Conservation (phyloP, 176 grass and related monocot species). For the Oryza meridionalis region DNA sequence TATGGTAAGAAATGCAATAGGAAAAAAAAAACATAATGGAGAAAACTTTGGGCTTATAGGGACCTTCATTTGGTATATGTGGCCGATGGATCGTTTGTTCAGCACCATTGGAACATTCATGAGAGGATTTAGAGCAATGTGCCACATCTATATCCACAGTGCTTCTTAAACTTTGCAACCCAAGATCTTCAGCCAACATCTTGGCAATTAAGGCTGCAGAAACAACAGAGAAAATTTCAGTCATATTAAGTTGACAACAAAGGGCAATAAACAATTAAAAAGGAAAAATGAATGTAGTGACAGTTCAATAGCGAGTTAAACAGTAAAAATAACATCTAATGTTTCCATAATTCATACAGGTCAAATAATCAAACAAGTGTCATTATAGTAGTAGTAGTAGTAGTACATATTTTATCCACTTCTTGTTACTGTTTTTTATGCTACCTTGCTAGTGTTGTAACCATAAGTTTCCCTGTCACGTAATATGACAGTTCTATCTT, state of each 20-base stretch:
- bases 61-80: conserved; percentile 41
- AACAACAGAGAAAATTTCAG: conserved; percentile 25
- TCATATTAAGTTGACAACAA: not conserved
- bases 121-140: conserved; percentile 27
- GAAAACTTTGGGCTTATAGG: conserved; percentile 2
- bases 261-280: not conserved
- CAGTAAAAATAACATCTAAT: not conserved
- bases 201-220: conserved; percentile 61
- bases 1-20: not conserved
- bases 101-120: conserved; percentile 33
- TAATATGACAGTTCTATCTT: not conserved
- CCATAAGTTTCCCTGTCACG: not conserved
- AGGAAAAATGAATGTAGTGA: not conserved
- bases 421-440: not conserved
- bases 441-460: not conserved
- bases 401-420: not conserved
- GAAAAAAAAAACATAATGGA: not conserved
- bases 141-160: conserved; percentile 35
- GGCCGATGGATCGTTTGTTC: conserved; percentile 17
- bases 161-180: conserved; percentile 43
- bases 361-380: not conserved
- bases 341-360: not conserved
- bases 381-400: not conserved
- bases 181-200: conserved; percentile 53
- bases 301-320: not conserved